Evolutionary conservation across 1,284 basidiomycete species (phyloP).

Genomic region (Mixia osmundae): DNA sequence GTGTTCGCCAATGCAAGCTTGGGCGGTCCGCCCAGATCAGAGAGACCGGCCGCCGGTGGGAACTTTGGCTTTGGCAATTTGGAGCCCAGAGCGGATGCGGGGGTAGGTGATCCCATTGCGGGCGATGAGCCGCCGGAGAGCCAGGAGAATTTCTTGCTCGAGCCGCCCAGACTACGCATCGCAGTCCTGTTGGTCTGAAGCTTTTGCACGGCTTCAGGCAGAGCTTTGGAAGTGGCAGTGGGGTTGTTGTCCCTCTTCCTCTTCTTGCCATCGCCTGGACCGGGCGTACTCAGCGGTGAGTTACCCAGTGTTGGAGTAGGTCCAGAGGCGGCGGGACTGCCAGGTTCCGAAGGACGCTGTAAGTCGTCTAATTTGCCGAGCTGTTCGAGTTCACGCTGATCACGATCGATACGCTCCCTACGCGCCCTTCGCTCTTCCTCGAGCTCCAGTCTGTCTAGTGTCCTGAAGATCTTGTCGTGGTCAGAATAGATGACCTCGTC

Average conservation of each 20-base stretch:
- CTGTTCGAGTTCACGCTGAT: constrained; percentile 28
- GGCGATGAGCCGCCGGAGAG: constrained; percentile 38
- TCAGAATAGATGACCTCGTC: constrained; percentile 43
- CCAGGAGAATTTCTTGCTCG: constrained; percentile 45
- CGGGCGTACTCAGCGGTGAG: too few relatives aligned
- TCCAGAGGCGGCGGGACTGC: too few relatives aligned
- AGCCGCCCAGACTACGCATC: constrained; percentile 67
- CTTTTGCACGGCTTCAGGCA: constrained; percentile 66
- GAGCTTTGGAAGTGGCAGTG: constrained; percentile 54
- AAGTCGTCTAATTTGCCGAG: too few relatives aligned
- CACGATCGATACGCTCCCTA: constrained; percentile 45
- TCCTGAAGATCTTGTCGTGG: constrained; percentile 43
- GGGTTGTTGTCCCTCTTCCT: too few relatives aligned
- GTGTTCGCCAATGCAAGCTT: too few relatives aligned
- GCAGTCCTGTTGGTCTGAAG: constrained; percentile 70
- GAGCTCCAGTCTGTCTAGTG: constrained; percentile 45
- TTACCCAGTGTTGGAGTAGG: too few relatives aligned
- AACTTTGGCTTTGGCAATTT: constrained; percentile 28
- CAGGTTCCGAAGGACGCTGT: too few relatives aligned
- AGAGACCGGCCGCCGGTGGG: too few relatives aligned
- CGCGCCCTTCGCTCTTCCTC: constrained; percentile 52
- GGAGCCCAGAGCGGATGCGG: too few relatives aligned
- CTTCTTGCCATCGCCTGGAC: too few relatives aligned
- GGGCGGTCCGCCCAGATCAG: constrained; percentile 4
- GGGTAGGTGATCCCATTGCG: too few relatives aligned